Conservation (phyloP, 495 filamentous ascomycete genomes). For the Lepidopterella palustris region DNA sequence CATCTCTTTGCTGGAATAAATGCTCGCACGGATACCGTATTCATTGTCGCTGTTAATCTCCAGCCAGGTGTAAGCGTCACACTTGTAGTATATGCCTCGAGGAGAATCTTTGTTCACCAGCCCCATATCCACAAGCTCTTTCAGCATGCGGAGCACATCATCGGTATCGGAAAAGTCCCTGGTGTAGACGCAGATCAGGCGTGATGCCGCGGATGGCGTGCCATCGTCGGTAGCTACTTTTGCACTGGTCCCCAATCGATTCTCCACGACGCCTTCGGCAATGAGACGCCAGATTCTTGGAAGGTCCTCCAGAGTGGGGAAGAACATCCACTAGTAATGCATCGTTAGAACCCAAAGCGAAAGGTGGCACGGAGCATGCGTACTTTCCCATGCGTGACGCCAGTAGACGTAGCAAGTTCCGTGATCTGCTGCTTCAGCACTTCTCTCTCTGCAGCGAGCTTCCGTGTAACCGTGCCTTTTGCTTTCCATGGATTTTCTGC, state of each 20-base stretch:
- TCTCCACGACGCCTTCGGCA: slow-evolving; percentile 54
- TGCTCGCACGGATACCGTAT: slow-evolving; percentile 59
- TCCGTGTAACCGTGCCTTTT: slow-evolving; percentile 41
- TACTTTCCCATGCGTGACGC: slow-evolving; percentile 59
- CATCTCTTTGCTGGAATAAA: slow-evolving; percentile 45
- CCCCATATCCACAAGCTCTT: slow-evolving; percentile 51
- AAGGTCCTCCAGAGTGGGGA: slow-evolving; percentile 49
- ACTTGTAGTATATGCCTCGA: slow-evolving; percentile 69
- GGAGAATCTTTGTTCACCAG: slow-evolving; percentile 41
- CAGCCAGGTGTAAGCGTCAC: slow-evolving; percentile 69
- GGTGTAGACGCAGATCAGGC: slow-evolving; percentile 73
- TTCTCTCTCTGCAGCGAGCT: slow-evolving; percentile 46
- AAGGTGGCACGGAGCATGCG: not conserved
- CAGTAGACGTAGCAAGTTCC: slow-evolving; percentile 48
- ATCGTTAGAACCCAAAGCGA: not conserved
- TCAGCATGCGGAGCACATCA: slow-evolving; percentile 62
- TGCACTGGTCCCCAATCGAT: slow-evolving; percentile 58
- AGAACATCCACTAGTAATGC: slow-evolving; percentile 67
- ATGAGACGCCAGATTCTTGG: slow-evolving; percentile 58
- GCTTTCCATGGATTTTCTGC: slow-evolving; percentile 37
- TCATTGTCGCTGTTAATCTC: slow-evolving; percentile 59
- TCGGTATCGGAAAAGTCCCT: slow-evolving; percentile 59
- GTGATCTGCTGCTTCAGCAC: slow-evolving; percentile 49
- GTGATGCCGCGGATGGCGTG: slow-evolving; percentile 25
- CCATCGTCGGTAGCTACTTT: slow-evolving; percentile 59